Base-by-base conservation (phyloP, 2,329 filamentous ascomycete genomes). In the Cladosporium sp. region DNA sequence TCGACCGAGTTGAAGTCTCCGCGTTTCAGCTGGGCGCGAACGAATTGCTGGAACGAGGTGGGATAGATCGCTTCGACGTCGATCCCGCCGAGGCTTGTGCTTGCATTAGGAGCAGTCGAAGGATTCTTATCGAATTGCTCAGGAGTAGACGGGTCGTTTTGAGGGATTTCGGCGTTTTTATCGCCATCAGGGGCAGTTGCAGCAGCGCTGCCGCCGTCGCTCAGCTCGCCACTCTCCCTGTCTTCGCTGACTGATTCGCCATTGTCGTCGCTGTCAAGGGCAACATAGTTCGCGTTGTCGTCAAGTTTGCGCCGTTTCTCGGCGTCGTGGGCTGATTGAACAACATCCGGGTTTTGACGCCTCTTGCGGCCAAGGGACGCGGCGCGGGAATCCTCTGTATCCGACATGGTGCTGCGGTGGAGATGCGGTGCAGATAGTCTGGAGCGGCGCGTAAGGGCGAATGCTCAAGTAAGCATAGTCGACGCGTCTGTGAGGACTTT, bases 341-440 rank as follows among this genome's bases (percentile, higher is more conserved):
- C 17, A 7, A 41, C 45, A 15, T 48, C 45, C 9, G 36, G 27
- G 9, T 48, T 40, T 20, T 48, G 45, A 15, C 37, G 45, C 37
- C 45, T 30, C 39, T 48, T 48, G 18, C 45, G 37, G 20, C 45
- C 45, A 40, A 48, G 45, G 9, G 45, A 48, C 17, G 45, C 45
- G 37, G 38, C 45, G 45, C 45, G 45, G 5, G 45, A 48, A 48
- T 48, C 45, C 45, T 48, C 45, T 40, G 45, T 48, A 41, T 48
- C 45, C 32, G 45, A 48, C 45, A 48, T 48, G 45, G 37, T 41
- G 37, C 44, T 20, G 32, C 32, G 32, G 32, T n/a, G 32, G 32
- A 17, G 2, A 7, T 36, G 22, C 5, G 4, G 22, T 5, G 22
- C 4, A 27, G 9, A 9, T 27, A 27, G 22, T 27, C 22, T 27